Evolutionary conservation across 2,329 filamentous ascomycete genomes (phyloP).

Genomic region (Epichloe typhina): DNA sequence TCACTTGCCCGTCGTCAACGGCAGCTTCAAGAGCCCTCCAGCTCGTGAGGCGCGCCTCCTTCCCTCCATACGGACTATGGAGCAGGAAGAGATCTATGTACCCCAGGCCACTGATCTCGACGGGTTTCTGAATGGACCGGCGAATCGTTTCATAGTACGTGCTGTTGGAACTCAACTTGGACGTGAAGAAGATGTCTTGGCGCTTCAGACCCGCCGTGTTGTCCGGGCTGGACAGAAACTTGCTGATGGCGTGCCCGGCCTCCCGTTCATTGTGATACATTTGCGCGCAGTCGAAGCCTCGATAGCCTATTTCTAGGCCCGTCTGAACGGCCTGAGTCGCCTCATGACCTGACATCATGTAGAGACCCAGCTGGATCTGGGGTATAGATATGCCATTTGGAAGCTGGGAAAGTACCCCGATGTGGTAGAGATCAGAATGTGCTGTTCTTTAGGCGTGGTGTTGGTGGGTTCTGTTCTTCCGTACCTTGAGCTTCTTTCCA

Average conservation of each 20-base stretch:
- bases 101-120: constrained; percentile 52
- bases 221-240: constrained; percentile 36
- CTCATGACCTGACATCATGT: constrained; percentile 53
- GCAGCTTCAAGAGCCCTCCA: no score
- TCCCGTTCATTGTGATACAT: constrained; percentile 57
- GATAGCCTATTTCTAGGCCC: constrained; percentile 41
- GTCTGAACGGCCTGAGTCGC: constrained; percentile 42
- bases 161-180: constrained; percentile 57
- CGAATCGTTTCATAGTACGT: constrained; percentile 54
- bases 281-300: constrained; percentile 39
- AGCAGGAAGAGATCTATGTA: constrained; percentile 73
- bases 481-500: no score
- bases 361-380: constrained; percentile 60
- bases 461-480: no score
- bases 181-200: constrained; percentile 66
- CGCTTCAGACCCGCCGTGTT: constrained; percentile 42
- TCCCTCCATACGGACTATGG: constrained; percentile 68
- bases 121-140: constrained; percentile 49
- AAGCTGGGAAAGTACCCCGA: constrained; percentile 28
- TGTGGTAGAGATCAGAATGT: no score
- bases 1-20: no score
- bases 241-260: constrained; percentile 50
- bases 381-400: constrained; percentile 55
- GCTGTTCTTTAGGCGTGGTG: no score
- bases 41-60: constrained; percentile 16